A percentile compares a stretch with the other conserved stretches of the same genome.
Evolutionary conservation across 768 basidiomycete genomes (phyloP).

Genomic region (Phaeolepiota aurea): DNA sequence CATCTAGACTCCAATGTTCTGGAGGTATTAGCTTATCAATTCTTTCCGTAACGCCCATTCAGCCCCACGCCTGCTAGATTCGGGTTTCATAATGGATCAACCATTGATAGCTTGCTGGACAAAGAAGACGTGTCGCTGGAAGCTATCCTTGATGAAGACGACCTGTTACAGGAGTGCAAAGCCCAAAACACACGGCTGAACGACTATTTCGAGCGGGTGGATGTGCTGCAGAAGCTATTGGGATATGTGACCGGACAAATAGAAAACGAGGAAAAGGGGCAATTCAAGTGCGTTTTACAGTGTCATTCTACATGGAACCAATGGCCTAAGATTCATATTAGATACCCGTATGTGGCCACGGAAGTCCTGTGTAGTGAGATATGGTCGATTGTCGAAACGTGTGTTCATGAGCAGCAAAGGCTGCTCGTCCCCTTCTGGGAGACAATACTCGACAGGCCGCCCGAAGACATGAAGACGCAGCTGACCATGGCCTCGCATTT

Average conservation of each 20-base stretch:
- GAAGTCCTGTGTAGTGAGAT: constrained; percentile 95
- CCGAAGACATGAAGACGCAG: constrained; percentile 82
- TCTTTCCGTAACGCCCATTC: constrained; percentile 17
- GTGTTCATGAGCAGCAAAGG: constrained; percentile 60
- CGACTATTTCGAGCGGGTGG: constrained; percentile 77
- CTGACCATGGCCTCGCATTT: constrained; percentile 89
- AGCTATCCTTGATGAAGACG: constrained; percentile 88
- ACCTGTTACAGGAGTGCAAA: constrained; percentile 93
- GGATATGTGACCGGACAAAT: constrained; percentile 85
- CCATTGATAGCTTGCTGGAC: constrained; percentile 86
- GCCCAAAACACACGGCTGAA: constrained; percentile 85
- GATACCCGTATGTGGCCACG: constrained; percentile 88
- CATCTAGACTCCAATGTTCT: constrained; percentile 35
- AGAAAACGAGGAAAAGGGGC: constrained; percentile 68
- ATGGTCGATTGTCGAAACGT: constrained; percentile 91
- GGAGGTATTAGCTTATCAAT: constrained; percentile 36
- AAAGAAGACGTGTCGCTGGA: constrained; percentile 87
- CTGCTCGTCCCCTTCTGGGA: constrained; percentile 91
- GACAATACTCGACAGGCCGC: constrained; percentile 66
- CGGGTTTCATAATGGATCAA: constrained; percentile 82
- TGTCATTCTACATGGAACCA: background rate
- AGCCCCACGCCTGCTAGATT: constrained; percentile 67
- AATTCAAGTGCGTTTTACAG: constrained; percentile 63
- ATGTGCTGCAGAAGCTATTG: constrained; percentile 72
- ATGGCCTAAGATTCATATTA: constrained; percentile 22